Percentiles rank a stretch among this genome's conserved stretches.
Conservation (phyloP, 192 early-diverging fungal genomes). For the Linnemannia exigua region DNA sequence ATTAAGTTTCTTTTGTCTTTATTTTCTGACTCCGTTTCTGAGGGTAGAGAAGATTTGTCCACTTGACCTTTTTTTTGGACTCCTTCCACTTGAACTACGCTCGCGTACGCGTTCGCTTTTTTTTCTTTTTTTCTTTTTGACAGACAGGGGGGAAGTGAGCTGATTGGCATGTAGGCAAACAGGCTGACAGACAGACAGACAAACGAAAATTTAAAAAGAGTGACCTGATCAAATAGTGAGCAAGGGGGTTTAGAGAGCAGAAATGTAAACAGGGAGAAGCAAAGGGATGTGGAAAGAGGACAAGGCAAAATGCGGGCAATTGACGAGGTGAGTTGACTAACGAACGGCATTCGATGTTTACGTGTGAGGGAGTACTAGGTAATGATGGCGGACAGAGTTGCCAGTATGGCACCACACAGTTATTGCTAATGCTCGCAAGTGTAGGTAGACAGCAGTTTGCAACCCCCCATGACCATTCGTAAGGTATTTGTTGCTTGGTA, state of each 20-base stretch:
- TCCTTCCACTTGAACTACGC: background rate
- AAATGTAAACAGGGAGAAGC: background rate
- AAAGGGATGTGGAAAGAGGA: background rate
- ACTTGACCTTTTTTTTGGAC: background rate
- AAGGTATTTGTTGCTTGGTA: no score
- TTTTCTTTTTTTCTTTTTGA: no score
- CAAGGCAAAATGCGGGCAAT: background rate
- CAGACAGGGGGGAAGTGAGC: background rate
- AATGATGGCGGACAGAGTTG: no score
- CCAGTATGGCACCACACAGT: no score
- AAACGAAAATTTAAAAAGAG: no score
- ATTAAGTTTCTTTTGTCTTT: constrained; percentile 1
- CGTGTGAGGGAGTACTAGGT: background rate
- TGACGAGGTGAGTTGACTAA: background rate
- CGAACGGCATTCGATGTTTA: background rate
- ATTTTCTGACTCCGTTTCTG: background rate
- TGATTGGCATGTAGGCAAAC: background rate
- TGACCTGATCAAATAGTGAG: no score
- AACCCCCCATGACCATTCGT: no score
- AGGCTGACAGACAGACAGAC: background rate
- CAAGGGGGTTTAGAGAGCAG: background rate
- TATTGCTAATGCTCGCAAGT: no score
- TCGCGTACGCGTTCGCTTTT: background rate
- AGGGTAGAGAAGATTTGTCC: background rate
- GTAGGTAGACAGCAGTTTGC: no score